Base-by-base conservation (phyloP, 1,284 basidiomycete genomes). In the Heterobasidion parviporum region DNA sequence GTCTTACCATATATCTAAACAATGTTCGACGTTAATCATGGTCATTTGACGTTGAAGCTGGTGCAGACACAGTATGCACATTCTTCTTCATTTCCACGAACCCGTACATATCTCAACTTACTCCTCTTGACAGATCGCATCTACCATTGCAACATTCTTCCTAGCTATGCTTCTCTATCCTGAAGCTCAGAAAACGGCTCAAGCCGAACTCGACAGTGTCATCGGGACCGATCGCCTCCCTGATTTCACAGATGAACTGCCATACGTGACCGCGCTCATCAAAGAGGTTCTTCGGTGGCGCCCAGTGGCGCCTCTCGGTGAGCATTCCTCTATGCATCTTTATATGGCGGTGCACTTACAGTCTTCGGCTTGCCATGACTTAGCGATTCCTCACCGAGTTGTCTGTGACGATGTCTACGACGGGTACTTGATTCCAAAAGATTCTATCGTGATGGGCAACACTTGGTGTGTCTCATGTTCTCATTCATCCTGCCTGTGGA, bases 381-480 rank as follows among this genome's bases (percentile, higher is more conserved):
- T 33, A 70, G 63, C 65, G 33, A 56, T 70, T 6, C 68, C 70
- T 0, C 72, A 70, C 54, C 45, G 56, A 15, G 50, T 66, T 7
- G 55, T 59, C 8, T 59, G 60, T 9, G 72, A 73, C n/a, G 71
- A 72, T 44, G 63, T 65, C 15, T 74, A 72, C 54, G 62, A 68
- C 15, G 71, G 70, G 3, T 72, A 71, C 56, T 58, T 62, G 15
- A 64, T 75, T 6, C 72, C 72, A 2, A 61, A 62, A n/a, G 70
- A 68, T 15, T 66, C 69, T 5, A 64, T 70, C 38, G 60, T 73
- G 8, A 61, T 69, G 15, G 57, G 61, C 2, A 73, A 72, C 58
- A 56, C 56, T 4, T 71, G 65, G 70, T 71, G 57, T 16, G 54
- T 32, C 12, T 33, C 10, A 16, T 20, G 46, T 35, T 26, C 8